Evolutionary conservation across 257 asterid genomes (phyloP).

Genomic region (Fraxinus quadrangulata): DNA sequence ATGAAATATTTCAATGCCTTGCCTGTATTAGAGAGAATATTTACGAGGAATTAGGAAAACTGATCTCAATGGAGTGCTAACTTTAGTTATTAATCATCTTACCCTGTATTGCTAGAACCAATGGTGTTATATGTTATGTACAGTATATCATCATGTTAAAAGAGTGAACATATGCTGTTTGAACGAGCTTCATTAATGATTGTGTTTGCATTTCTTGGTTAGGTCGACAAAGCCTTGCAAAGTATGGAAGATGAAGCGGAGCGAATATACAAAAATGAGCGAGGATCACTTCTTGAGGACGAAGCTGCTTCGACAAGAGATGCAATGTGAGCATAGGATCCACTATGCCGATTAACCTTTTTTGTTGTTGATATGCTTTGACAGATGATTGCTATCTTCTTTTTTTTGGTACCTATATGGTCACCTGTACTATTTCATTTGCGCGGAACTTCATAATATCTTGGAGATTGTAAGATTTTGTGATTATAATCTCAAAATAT

Average conservation of each 20-base stretch:
- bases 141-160: neutral
- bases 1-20: neutral
- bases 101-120: neutral
- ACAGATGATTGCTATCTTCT: neutral
- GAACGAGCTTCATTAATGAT: slow-evolving; percentile 4
- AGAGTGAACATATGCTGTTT: neutral
- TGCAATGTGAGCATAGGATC: slow-evolving; percentile 66
- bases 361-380: slow-evolving; percentile 14
- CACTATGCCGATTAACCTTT: neutral
- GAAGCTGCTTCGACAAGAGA: slow-evolving; percentile 95
- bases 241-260: slow-evolving; percentile 95
- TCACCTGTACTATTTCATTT: slow-evolving; percentile 1
- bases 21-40: neutral
- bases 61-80: neutral
- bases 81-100: neutral
- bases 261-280: slow-evolving; percentile 79
- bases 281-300: slow-evolving; percentile 78
- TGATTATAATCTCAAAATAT: neutral
- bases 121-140: neutral
- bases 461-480: slow-evolving; percentile 12
- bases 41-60: neutral
- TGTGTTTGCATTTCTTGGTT: slow-evolving; percentile 16
- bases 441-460: neutral
- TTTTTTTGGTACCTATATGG: neutral
- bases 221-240: slow-evolving; percentile 94